Conservation (phyloP, 768 basidiomycete species). For the Naganishia randhawae region DNA sequence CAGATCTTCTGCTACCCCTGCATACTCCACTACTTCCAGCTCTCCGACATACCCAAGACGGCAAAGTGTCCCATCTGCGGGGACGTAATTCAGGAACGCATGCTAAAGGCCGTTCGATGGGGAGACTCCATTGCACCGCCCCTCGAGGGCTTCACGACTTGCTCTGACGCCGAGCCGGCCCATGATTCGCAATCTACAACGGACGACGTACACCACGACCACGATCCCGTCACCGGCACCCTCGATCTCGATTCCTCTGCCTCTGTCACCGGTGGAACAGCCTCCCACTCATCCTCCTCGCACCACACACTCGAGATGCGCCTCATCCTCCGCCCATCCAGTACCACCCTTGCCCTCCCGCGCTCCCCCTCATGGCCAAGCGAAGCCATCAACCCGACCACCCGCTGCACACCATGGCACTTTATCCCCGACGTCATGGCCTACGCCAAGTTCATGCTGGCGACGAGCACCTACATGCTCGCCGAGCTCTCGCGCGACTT, state of each 20-base stretch:
- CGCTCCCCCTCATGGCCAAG: constrained; percentile 91
- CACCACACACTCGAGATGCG: constrained; percentile 69
- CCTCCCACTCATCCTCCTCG: not conserved
- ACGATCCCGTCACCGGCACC: constrained; percentile 5
- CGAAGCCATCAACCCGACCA: constrained; percentile 72
- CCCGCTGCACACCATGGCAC: constrained; percentile 74
- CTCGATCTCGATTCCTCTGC: constrained; percentile 16
- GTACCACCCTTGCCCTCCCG: constrained; percentile 90
- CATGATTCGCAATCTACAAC: not conserved
- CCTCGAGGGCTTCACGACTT: not conserved
- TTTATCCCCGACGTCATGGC: constrained; percentile 86
- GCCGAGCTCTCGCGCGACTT: constrained; percentile 69
- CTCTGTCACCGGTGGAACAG: constrained; percentile 1
- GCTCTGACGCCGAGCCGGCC: not conserved
- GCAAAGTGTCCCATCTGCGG: constrained; percentile 93
- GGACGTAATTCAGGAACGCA: constrained; percentile 82
- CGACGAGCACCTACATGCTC: constrained; percentile 78
- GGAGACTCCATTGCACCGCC: constrained; percentile 56
- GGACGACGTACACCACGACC: too few relatives aligned
- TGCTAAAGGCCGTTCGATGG: constrained; percentile 92
- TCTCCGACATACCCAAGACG: constrained; percentile 77
- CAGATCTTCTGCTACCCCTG: constrained; percentile 94
- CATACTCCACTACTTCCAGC: constrained; percentile 81
- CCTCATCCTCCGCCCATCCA: constrained; percentile 85
- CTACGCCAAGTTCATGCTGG: constrained; percentile 94